Base-by-base conservation (phyloP, 495 filamentous ascomycete genomes). In the Trichoderma gamsii region DNA sequence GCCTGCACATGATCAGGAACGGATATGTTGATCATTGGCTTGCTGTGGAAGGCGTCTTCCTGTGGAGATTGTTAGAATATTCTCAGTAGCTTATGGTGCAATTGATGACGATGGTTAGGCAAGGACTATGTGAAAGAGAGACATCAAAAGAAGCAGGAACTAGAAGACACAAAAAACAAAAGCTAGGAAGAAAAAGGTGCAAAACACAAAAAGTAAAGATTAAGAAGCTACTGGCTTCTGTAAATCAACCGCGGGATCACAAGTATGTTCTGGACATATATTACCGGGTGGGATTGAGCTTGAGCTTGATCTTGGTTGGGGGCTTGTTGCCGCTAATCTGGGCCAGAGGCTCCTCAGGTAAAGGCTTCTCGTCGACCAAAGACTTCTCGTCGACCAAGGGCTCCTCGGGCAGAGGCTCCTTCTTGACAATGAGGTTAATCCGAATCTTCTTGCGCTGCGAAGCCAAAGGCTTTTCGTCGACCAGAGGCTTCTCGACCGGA, bases 1-100 rank as follows among this genome's bases (percentile, higher is more conserved):
- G 89, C 88, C 79, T 97, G 97, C 64, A 99, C 79, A 65, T 88
- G 85, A 73, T 98, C 95, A 3, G 95, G 92, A 52, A 91, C 86
- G 56, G 86, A 80, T 65, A 99, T 86, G 66, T 90, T 91, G 73
- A 98, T 85, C 0, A 90, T 89, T 7, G 93, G 93, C 13, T 91
- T 86, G 21, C 81, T 76, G 70, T 91, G 85, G 77, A 96, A 97
- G 15, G 79, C 80, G 44, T 97, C 94, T 78, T 97, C 95, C 92
- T 98, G 79, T 66, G 41, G 3, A 23, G 61, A 69, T 23, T 27
- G 52, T 77, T 69, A 77, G 74, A 66, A 61, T 13, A 18, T 61
- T 6, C 32, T 29, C 49, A 52, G n/a, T 66, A 43, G 29, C 43
- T 67, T 13, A 38, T 38, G 35, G 35, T 38, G 8, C 5, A 38